Percentiles rank a stretch among this genome's conserved stretches.
Evolutionary conservation across 441 rosid genomes (phyloP).

Genomic region (Biscutella laevigata): DNA sequence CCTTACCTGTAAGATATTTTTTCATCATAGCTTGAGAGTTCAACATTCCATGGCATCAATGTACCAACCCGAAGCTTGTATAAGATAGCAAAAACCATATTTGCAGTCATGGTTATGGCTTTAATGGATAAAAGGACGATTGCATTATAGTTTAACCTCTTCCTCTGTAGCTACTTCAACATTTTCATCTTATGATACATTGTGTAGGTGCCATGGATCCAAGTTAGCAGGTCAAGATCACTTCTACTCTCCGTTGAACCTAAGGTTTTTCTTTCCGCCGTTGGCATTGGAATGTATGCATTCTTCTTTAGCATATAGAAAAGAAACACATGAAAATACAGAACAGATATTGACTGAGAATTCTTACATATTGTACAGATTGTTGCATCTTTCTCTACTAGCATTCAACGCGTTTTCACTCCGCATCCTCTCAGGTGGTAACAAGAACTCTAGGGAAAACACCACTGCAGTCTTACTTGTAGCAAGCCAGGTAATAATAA

Average conservation of each 20-base stretch:
- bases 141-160: not conserved
- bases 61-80: not conserved
- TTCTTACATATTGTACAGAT: slow-evolving; percentile 35
- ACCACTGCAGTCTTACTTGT: slow-evolving; percentile 57
- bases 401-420: slow-evolving; percentile 53
- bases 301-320: slow-evolving; percentile 13
- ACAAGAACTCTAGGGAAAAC: slow-evolving; percentile 60
- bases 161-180: not conserved
- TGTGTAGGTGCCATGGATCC: slow-evolving; percentile 92
- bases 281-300: slow-evolving; percentile 75
- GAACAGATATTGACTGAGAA: not conserved
- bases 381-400: slow-evolving; percentile 57
- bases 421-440: slow-evolving; percentile 46
- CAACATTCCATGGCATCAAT: not conserved
- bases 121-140: not conserved
- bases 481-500: slow-evolving; percentile 66
- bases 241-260: slow-evolving; percentile 74
- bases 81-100: not conserved
- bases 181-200: slow-evolving; percentile 19
- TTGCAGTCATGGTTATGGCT: not conserved
- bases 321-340: not conserved
- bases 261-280: slow-evolving; percentile 57
- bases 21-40: not conserved
- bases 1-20: not conserved
- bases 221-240: slow-evolving; percentile 85